phyloP scores from a whole-genome alignment of 176 grass and related monocot genomes.

The Oryza coarctata region DNA sequence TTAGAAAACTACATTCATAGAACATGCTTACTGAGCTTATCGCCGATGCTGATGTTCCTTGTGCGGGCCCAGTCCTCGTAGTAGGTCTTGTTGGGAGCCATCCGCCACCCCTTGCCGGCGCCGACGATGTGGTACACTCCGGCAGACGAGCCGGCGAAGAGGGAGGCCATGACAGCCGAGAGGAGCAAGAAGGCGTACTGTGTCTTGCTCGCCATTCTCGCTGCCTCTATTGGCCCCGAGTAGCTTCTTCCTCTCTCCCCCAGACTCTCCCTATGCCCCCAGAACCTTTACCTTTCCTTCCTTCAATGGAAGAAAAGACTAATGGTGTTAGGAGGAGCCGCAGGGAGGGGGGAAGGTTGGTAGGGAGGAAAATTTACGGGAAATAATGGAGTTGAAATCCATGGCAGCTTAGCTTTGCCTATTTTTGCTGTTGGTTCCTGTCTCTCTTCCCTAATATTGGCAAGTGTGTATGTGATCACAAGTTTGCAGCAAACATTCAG shows the following conservation, averaged over 20 bases:
- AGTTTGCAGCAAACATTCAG: not conserved
- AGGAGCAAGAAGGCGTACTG: conserved; percentile 44
- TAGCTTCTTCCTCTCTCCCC: not conserved
- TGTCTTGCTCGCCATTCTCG: conserved; percentile 32
- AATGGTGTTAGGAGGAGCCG: conserved; percentile 1
- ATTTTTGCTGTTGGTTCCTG: conserved; percentile 26
- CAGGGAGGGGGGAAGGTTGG: not conserved
- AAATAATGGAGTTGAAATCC: not conserved
- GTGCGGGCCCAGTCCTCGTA: conserved; percentile 66
- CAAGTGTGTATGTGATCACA: conserved; percentile 7
- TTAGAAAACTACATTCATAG: too few species aligned
- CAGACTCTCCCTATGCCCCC: not conserved
- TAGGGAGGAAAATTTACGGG: not conserved
- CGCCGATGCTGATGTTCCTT: conserved; percentile 58
- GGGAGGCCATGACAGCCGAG: conserved; percentile 38
- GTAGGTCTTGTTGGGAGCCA: conserved; percentile 67
- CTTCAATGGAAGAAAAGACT: conserved; percentile 25
- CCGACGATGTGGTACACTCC: conserved; percentile 81
- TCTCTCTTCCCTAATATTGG: conserved; percentile 41
- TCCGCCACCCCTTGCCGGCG: conserved; percentile 74
- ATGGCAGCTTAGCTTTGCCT: conserved; percentile 5
- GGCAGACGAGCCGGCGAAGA: conserved; percentile 46
- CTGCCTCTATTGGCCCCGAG: not conserved
- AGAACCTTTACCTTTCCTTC: conserved; percentile 24
- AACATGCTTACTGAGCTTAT: conserved; percentile 61